Percentiles rank a stretch among this genome's conserved stretches.
Conservation (phyloP, 2,329 filamentous ascomycete genomes). For the Trichoderma citrinoviride region DNA sequence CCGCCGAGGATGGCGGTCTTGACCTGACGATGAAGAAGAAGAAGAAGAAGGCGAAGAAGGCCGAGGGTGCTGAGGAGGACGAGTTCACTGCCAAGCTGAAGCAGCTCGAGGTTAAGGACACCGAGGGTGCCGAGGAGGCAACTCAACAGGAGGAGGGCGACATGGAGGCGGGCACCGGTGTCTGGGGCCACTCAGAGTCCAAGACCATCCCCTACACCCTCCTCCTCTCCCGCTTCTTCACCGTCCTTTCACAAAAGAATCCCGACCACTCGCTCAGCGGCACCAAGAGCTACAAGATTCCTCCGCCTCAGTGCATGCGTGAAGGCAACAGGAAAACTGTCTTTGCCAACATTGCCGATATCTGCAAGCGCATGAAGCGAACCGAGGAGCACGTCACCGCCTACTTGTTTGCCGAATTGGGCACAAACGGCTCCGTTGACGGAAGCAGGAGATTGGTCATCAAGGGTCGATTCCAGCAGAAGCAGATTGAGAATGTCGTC, state of each 20-base stretch:
- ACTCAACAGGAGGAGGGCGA: constrained; percentile 64
- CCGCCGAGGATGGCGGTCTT: constrained; percentile 46
- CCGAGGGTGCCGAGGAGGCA: constrained; percentile 52
- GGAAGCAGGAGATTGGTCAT: constrained; percentile 91
- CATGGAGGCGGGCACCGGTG: constrained; percentile 81
- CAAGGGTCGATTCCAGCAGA: constrained; percentile 99
- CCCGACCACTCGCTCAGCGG: constrained; percentile 89
- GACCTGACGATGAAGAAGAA: constrained; percentile 71
- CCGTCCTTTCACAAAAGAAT: constrained; percentile 90
- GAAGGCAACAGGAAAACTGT: constrained; percentile 99
- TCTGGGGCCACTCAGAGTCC: constrained; percentile 81
- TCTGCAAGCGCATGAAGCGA: constrained; percentile 99
- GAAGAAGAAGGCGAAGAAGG: constrained; percentile 71
- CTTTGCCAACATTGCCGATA: constrained; percentile 98
- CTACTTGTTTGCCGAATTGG: constrained; percentile 96
- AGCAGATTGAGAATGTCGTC: constrained; percentile 97
- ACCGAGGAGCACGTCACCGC: constrained; percentile 96
- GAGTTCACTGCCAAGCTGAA: constrained; percentile 61
- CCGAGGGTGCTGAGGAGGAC: constrained; percentile 59
- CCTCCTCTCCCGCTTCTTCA: constrained; percentile 90
- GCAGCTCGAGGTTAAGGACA: constrained; percentile 64
- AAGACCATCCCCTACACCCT: constrained; percentile 79
- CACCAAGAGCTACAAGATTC: constrained; percentile 97
- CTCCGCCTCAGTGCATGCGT: constrained; percentile 94
- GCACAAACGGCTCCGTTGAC: constrained; percentile 93